phyloP scores from a whole-genome alignment of 805 yeast genomes.

The Phaffomyces opuntiae region DNA sequence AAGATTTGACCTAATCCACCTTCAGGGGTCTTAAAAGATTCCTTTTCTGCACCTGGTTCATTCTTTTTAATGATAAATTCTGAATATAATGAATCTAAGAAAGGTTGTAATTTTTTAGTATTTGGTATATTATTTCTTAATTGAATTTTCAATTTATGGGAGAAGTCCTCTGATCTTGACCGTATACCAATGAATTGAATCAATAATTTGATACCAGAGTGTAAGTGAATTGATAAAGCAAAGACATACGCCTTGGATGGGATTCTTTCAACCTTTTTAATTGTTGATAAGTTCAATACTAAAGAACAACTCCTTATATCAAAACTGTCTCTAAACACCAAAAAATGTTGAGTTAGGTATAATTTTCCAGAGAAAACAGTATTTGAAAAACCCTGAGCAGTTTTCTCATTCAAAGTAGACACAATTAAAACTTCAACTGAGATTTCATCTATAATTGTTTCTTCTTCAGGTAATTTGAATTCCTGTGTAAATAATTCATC shows the following conservation, averaged over 20 bases:
- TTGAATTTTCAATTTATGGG: conserved; percentile 54
- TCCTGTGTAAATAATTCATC: conserved; percentile 67
- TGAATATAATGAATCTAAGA: conserved; percentile 70
- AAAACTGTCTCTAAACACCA: conserved; percentile 66
- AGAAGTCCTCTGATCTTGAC: conserved; percentile 74
- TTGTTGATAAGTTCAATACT: conserved; percentile 64
- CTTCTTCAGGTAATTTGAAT: conserved; percentile 66
- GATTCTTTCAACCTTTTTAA: conserved; percentile 79
- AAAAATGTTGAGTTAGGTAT: conserved; percentile 66
- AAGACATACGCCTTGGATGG: conserved; percentile 72
- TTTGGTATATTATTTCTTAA: conserved; percentile 57
- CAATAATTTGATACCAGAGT: conserved; percentile 53
- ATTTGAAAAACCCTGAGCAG: conserved; percentile 16
- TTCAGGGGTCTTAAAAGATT: conserved; percentile 47
- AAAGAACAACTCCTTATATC: conserved; percentile 65
- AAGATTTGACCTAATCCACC: conserved; percentile 85
- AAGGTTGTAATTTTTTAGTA: conserved; percentile 55
- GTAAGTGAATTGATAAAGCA: conserved; percentile 66
- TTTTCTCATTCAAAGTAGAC: conserved; percentile 18
- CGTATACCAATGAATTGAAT: conserved; percentile 75
- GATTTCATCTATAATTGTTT: conserved; percentile 55
- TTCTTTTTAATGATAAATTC: conserved; percentile 67
- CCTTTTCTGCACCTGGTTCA: conserved; percentile 24
- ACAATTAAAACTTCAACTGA: conserved; percentile 53
- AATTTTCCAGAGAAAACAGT: conserved; percentile 53